These are phyloP conservation scores for Trichophyton schoenleinii DNA, from an alignment of 2,329 filamentous ascomycete genomes.

Conservation along the genomic window DNA sequence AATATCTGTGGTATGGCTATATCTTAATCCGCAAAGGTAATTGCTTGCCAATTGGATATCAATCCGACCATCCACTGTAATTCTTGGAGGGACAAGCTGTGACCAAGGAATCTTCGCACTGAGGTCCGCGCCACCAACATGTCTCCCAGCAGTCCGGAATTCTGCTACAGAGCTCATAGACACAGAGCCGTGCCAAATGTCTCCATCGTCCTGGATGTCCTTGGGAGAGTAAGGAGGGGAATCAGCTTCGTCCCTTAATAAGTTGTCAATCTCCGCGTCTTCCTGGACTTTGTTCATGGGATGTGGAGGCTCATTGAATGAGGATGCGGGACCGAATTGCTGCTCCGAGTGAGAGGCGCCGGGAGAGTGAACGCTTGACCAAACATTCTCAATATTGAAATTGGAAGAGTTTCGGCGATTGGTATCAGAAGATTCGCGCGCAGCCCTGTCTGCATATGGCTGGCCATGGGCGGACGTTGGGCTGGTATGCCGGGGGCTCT, in stretches of 20 bases:
- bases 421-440: constrained; percentile 25
- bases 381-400: constrained; percentile 79
- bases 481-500: constrained; percentile 14
- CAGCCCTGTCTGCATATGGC: constrained; percentile 18
- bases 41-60: constrained; percentile 71
- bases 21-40: constrained; percentile 78
- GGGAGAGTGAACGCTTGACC: constrained; percentile 70
- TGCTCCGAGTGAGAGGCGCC: constrained; percentile 34
- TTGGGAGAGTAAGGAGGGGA: constrained; percentile 75
- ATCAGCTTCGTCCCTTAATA: constrained; percentile 67
- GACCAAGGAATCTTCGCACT: constrained; percentile 56
- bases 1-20: constrained; percentile 70
- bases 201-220: constrained; percentile 56
- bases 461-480: not conserved
- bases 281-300: constrained; percentile 42
- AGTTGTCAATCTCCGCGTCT: constrained; percentile 79
- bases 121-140: constrained; percentile 74
- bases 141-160: constrained; percentile 64
- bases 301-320: constrained; percentile 13
- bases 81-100: constrained; percentile 55
- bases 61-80: constrained; percentile 57
- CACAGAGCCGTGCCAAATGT: constrained; percentile 66
- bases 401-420: constrained; percentile 43
- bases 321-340: constrained; percentile 27
- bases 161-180: constrained; percentile 66